A percentile compares a stretch with the other conserved stretches of the same genome.
Conservation (phyloP, 2,329 filamentous ascomycete species). For the Colletotrichum filicis region DNA sequence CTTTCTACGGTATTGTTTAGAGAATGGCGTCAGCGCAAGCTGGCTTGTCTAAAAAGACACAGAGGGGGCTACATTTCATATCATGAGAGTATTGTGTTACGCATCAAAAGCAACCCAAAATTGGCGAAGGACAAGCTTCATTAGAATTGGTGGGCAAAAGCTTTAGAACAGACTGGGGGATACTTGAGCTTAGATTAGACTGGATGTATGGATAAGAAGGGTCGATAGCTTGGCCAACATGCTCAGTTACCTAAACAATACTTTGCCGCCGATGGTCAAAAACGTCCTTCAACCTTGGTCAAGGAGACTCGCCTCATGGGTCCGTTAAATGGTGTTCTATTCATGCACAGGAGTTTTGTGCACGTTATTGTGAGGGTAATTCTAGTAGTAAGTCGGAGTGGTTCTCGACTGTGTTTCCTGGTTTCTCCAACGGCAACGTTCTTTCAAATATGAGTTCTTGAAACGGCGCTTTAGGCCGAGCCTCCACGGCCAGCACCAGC, state of each 20-base stretch:
- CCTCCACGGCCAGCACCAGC: conserved; percentile 39
- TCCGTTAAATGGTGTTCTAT: background rate
- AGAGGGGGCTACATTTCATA: background rate
- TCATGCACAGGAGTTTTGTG: conserved; percentile 20
- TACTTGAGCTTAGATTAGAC: conserved; percentile 8
- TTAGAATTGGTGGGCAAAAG: background rate
- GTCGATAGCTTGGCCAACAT: conserved; percentile 1
- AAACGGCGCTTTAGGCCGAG: background rate
- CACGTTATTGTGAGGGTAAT: background rate
- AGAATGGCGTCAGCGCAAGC: background rate
- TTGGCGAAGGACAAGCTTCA: background rate
- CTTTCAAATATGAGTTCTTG: background rate
- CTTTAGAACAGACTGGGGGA: background rate
- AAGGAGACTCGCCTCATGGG: background rate
- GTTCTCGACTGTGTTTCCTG: background rate
- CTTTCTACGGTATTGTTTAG: background rate
- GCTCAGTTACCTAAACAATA: background rate
- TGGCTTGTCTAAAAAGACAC: background rate
- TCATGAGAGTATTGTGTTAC: background rate
- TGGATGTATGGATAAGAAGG: conserved; percentile 9
- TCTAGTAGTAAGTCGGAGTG: background rate
- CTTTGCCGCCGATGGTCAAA: background rate
- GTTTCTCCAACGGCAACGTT: background rate
- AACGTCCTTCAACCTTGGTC: background rate
- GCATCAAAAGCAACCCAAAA: background rate